Evolutionary conservation across 495 filamentous ascomycete species (phyloP).

Genomic region (Podospora tetraspora): DNA sequence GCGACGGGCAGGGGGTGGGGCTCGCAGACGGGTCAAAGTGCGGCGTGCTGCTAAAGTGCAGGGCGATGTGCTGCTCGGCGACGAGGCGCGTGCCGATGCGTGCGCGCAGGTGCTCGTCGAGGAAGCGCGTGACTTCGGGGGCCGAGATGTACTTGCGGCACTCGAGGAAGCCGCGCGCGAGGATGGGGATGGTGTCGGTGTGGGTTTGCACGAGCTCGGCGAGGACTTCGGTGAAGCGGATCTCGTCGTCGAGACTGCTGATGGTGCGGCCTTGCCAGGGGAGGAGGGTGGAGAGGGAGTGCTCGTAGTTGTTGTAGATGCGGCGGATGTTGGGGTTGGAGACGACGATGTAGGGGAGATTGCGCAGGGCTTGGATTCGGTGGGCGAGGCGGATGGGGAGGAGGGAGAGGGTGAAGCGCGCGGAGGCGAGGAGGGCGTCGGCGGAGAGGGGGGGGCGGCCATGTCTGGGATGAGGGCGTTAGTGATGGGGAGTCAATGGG

Average conservation of each 20-base stretch:
- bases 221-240: conserved; percentile 82
- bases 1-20: conserved; percentile 43
- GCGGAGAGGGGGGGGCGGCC: conserved; percentile 83
- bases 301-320: conserved; percentile 93
- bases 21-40: conserved; percentile 48
- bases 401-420: conserved; percentile 90
- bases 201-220: conserved; percentile 92
- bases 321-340: conserved; percentile 86
- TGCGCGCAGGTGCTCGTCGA: conserved; percentile 90
- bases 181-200: conserved; percentile 84
- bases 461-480: conserved; percentile 49
- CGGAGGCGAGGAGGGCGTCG: conserved; percentile 73
- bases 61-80: conserved; percentile 92
- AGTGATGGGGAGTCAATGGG: background rate
- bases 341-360: conserved; percentile 95
- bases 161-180: conserved; percentile 88
- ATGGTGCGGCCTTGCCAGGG: conserved; percentile 75
- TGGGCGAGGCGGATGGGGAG: conserved; percentile 92
- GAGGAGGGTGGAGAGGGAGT: conserved; percentile 82
- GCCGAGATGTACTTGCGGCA: conserved; percentile 80
- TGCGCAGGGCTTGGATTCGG: conserved; percentile 84
- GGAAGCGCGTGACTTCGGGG: conserved; percentile 75
- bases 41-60: conserved; percentile 77
- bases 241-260: conserved; percentile 78
- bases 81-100: conserved; percentile 91